Conservation (phyloP, 164 flowering plant species). For the Malania oleifera region DNA sequence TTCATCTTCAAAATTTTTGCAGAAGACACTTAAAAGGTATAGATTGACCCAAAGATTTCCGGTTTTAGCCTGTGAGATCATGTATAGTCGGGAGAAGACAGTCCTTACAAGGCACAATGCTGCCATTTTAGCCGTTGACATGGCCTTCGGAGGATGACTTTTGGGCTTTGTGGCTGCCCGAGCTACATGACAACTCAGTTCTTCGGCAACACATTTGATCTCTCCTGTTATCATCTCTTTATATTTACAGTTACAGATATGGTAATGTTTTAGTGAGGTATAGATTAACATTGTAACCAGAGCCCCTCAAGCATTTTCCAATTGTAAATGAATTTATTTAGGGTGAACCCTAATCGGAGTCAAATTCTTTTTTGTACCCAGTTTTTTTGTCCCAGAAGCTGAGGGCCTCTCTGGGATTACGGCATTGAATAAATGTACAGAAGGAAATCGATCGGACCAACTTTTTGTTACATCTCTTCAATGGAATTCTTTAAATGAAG, state of each 20-base stretch:
- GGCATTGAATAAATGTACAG: conserved; percentile 13
- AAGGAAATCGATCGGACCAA: not conserved
- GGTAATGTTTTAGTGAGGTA: too few species aligned
- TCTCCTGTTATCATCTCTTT: too few species aligned
- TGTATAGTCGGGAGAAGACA: too few species aligned
- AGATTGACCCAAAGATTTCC: not conserved
- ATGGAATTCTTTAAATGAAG: too few species aligned
- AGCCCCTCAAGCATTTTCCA: conserved; percentile 13
- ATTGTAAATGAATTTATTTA: conserved; percentile 17
- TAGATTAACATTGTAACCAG: not conserved
- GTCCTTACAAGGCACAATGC: too few species aligned
- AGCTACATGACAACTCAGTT: too few species aligned
- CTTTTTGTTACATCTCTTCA: not conserved
- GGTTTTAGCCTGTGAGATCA: not conserved
- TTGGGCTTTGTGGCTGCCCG: too few species aligned
- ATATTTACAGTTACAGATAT: too few species aligned
- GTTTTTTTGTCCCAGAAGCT: conserved; percentile 12
- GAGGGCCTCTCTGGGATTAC: conserved; percentile 7
- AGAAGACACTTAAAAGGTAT: conserved; percentile 39
- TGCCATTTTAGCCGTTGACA: too few species aligned
- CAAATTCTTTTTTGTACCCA: conserved; percentile 20
- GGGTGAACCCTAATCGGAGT: conserved; percentile 8
- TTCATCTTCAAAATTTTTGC: conserved; percentile 55
- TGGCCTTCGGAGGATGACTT: too few species aligned
- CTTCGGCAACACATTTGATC: too few species aligned